Base-by-base conservation (phyloP, 768 basidiomycete genomes). In the Peribolospora kevripleyi region DNA sequence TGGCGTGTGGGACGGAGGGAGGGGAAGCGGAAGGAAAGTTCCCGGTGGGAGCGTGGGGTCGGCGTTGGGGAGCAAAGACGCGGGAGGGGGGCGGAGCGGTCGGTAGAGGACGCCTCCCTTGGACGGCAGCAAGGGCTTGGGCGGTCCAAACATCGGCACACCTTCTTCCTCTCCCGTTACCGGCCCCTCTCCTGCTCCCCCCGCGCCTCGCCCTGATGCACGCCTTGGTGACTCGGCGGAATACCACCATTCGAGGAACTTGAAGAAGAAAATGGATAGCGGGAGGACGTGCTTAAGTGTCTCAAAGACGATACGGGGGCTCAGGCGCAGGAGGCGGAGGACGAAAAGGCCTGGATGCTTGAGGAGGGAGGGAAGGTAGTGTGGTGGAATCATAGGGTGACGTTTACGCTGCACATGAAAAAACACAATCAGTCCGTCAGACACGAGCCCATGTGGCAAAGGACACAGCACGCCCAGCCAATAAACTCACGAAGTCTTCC, bases 171-270 rank as follows among this genome's bases (percentile, higher is more conserved):
- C 25, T 25, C 25, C 25, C 25, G 25, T 25, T 1, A 25, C 25
- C 25, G 25, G 25, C 25, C 25, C 25, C 25, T 25, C 25, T 25
- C 25, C 25, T 25, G 25, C 25, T 25, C 25, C 25, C 25, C 25
- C 25, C 25, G 1, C 25, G 25, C 25, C 25, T 25, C 25, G 25
- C 25, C 25, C 25, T 25, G 25, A 25, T 25, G 25, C 25, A 25
- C 25, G 25, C 25, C 25, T 25, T 25, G 25, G 25, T 25, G 25
- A 25, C 25, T 52, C 42, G 0, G 93, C 88, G 4, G 87, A 90
- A 65, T 97, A 97, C 88, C 91, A 98, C 88, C 93, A 98, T 68
- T 97, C 88, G 49, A 93, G 72, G 68, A 97, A 90, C 68, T 88
- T 91, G 71, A 98, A 73, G 65, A 85, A 83, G 68, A 98, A 91